phyloP scores from a whole-genome alignment of 768 basidiomycete genomes.

The Exsudoporus frostii region DNA sequence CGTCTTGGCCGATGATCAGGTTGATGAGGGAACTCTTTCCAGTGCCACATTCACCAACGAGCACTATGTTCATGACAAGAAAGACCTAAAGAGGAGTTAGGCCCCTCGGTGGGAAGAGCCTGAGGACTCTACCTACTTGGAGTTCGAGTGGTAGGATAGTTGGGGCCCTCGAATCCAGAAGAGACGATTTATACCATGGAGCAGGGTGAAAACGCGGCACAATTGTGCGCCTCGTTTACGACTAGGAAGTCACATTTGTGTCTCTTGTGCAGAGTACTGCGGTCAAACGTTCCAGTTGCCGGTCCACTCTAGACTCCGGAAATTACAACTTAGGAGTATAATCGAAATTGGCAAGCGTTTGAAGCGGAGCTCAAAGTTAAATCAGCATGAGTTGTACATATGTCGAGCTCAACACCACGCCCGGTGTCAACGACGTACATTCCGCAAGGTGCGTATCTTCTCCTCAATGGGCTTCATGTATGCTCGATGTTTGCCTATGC shows the following conservation, averaged over 20 bases:
- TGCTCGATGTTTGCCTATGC: not conserved
- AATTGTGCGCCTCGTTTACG: not conserved
- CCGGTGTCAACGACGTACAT: slow-evolving; percentile 17
- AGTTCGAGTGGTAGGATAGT: not conserved
- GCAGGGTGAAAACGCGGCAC: not conserved
- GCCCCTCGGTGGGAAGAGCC: not conserved
- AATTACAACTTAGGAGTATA: slow-evolving; percentile 7
- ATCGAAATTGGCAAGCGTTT: slow-evolving; percentile 11
- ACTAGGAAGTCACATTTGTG: not conserved
- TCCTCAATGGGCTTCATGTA: not conserved
- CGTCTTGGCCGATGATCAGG: slow-evolving; percentile 9
- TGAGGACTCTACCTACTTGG: not conserved
- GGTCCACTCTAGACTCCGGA: not conserved
- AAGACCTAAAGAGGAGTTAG: slow-evolving; percentile 6
- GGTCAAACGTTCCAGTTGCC: not conserved
- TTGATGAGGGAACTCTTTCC: slow-evolving; percentile 29
- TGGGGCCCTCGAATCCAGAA: not conserved
- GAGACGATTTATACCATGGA: slow-evolving; percentile 6
- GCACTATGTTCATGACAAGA: slow-evolving; percentile 19
- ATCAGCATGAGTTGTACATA: slow-evolving; percentile 10
- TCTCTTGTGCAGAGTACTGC: slow-evolving; percentile 4
- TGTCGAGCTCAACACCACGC: slow-evolving; percentile 17
- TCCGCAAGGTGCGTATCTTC: slow-evolving; percentile 24
- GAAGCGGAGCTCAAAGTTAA: slow-evolving; percentile 24
- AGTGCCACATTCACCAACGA: slow-evolving; percentile 23